These are phyloP conservation scores for Tetrahymena elliotti DNA, from an alignment of 73 alveolate species.

Conservation along the genomic window DNA sequence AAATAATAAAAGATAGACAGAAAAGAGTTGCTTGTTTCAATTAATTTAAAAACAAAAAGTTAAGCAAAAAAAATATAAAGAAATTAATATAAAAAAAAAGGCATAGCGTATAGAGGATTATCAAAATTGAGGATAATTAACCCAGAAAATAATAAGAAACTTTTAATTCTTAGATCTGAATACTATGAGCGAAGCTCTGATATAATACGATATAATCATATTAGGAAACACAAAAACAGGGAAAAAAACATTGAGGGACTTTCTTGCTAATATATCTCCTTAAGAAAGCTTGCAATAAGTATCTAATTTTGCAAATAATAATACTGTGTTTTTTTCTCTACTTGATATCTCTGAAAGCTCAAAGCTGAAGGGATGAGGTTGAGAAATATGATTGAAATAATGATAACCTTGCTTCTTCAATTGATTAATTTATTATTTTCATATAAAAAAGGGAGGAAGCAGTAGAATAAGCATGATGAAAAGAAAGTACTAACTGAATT, in stretches of 20 bases:
- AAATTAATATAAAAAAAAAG: neutral
- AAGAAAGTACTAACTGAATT: neutral
- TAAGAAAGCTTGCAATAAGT: neutral
- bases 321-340: neutral
- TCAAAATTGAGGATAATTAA: neutral
- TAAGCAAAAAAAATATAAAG: neutral
- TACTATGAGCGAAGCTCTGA: slow-evolving; percentile 2
- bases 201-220: neutral
- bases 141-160: neutral
- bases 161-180: neutral
- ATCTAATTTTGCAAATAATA: neutral
- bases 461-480: neutral
- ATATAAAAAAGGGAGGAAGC: neutral
- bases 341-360: neutral
- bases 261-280: neutral
- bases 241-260: neutral
- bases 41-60: neutral
- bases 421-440: neutral
- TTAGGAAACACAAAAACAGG: slow-evolving; percentile 1
- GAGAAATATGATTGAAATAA: neutral
- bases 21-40: neutral
- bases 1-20: neutral
- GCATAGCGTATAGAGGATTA: neutral
- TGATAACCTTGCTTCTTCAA: neutral
- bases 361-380: neutral